phyloP scores from a whole-genome alignment of 441 rosid species.

The Arabidopsis lyrata region DNA sequence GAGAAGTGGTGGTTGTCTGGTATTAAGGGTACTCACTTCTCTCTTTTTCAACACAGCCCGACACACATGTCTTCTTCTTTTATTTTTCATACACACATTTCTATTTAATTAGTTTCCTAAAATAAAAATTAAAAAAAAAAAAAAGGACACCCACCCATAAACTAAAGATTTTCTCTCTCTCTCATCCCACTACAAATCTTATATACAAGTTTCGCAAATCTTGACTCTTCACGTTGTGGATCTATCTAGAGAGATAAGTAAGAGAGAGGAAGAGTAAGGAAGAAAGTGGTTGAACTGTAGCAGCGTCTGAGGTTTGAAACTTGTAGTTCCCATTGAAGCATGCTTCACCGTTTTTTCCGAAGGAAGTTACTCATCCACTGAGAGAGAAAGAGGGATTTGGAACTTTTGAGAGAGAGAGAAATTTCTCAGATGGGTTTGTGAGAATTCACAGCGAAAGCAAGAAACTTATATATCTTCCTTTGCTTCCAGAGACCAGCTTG shows the following conservation, averaged over 20 bases:
- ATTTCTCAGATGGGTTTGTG: conserved; percentile 25
- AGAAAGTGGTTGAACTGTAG: conserved; percentile 40
- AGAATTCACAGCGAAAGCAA: conserved; percentile 30
- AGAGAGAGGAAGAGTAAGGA: conserved; percentile 31
- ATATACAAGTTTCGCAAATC: conserved; percentile 42
- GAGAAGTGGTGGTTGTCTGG: conserved; percentile 75
- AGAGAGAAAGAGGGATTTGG: conserved; percentile 14
- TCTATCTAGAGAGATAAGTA: conserved; percentile 31
- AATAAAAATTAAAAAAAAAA: background rate
- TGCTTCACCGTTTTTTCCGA: conserved; percentile 43
- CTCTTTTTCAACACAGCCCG: conserved; percentile 51
- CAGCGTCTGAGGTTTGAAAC: conserved; percentile 37
- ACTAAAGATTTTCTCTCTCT: conserved; percentile 34
- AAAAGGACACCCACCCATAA: conserved; percentile 44
- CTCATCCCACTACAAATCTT: conserved; percentile 44
- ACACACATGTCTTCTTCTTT: conserved; percentile 51
- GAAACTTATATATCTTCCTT: conserved; percentile 18
- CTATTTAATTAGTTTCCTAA: conserved; percentile 23
- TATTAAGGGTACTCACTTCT: conserved; percentile 62
- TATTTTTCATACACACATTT: conserved; percentile 44
- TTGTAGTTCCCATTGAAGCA: conserved; percentile 34
- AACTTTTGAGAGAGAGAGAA: conserved; percentile 21
- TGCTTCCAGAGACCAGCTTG: conserved; percentile 31
- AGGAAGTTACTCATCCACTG: conserved; percentile 39
- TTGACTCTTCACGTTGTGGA: conserved; percentile 47